phyloP scores from a whole-genome alignment of 106 monocot species.

The Triglochin maritima region DNA sequence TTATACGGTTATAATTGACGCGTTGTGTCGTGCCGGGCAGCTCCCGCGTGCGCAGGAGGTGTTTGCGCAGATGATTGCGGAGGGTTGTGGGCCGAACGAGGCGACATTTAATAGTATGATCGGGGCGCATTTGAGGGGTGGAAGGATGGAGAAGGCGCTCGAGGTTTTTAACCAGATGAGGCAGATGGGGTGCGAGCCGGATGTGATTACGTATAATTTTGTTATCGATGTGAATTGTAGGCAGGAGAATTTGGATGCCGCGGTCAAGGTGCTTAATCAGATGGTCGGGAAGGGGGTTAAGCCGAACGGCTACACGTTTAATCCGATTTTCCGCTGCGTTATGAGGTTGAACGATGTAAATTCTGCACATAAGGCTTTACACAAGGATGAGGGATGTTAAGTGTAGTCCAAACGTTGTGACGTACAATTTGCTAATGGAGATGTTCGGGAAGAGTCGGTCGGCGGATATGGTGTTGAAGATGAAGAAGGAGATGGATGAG shows the following conservation, averaged over 20 bases:
- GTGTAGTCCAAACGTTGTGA: constrained; percentile 48
- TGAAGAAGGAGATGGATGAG: constrained; percentile 91
- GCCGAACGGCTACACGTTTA: constrained; percentile 69
- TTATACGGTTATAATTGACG: constrained; percentile 65
- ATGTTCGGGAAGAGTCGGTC: constrained; percentile 69
- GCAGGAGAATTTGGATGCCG: constrained; percentile 64
- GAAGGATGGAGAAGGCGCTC: constrained; percentile 53
- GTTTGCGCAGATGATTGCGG: constrained; percentile 75
- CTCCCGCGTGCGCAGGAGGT: constrained; percentile 73
- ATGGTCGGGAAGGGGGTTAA: constrained; percentile 42
- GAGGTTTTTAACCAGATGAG: constrained; percentile 93
- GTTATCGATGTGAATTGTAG: constrained; percentile 66
- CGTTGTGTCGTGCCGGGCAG: constrained; percentile 59
- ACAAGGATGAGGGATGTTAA: constrained; percentile 59
- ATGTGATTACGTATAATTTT: constrained; percentile 82
- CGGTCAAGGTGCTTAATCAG: constrained; percentile 60
- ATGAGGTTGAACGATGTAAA: constrained; percentile 44
- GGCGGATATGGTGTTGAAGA: constrained; percentile 83
- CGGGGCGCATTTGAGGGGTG: constrained; percentile 60
- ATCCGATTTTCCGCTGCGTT: constrained; percentile 56
- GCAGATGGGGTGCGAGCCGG: constrained; percentile 53
- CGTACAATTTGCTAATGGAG: constrained; percentile 70
- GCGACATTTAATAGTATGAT: constrained; percentile 83
- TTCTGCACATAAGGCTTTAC: constrained; percentile 59
- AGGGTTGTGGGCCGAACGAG: constrained; percentile 53